Evolutionary conservation across 352 stramenopile species (phyloP), one percentile per base, ranked within the genome.

Genomic region (Globisporangium barbulae): DNA sequence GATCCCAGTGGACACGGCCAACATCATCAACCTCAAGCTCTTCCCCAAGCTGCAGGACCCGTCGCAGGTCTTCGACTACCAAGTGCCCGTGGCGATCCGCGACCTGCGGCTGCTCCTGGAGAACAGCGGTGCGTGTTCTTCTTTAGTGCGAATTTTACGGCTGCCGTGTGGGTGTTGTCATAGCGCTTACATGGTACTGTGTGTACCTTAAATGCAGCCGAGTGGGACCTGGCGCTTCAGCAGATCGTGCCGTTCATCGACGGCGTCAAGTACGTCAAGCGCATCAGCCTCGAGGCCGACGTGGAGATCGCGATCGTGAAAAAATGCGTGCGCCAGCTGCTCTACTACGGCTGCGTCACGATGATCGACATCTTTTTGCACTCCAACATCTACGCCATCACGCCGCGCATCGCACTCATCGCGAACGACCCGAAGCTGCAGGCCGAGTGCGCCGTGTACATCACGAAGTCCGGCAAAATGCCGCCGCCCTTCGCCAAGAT

Each of bases 311-410:
- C 81, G 31, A 91, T 94, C 58, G 86, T 97, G 19, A 97, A 96
- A 69, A 91, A 91, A 42, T 96, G 86, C 63, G 63, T 97, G 33
- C 85, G 80, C 0, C 88, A 94, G 69, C 71, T 96, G 63, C 67
- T 97, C 22, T 96, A 96, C 76, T 97, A 94, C 57, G 83, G 83
- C 59, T 97, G 87, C 64, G 87, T 97, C 59, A 83, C 81, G 17
- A 81, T 97, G 67, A 93, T 96, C 52, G 90, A 97, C 64, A 96
- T 97, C 64, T 97, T 97, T 61, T 68, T 95, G 48, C 85, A 96
- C 73, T 91, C 84, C 10, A 97, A 97, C 70, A 93, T 96, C 50
- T 97, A 97, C 70, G 76, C 79, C 7, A 89, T 78, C 10, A 92
- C 84, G 4, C 70, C 73, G 22, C 76, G 79, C 56, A 92, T 96